Evolutionary conservation across 768 basidiomycete genomes (phyloP), one percentile per base, ranked within the genome.

Genomic region (Suillus lakei): DNA sequence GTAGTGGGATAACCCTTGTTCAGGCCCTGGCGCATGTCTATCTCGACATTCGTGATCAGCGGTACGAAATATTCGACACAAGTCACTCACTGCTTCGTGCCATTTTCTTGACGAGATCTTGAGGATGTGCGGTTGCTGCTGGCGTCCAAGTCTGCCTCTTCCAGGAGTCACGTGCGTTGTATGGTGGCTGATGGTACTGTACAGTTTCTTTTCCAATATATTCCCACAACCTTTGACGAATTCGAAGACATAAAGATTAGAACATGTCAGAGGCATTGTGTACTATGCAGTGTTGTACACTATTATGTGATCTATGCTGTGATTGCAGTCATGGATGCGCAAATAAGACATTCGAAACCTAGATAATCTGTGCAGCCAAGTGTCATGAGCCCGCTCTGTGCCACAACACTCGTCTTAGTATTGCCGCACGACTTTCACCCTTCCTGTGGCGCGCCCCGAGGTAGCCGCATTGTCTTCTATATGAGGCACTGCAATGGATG

Each of bases 1-100:
- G 95, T 96, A 36, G 96, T 96, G 69, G 92, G 90, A 82, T 90
- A 90, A 74, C 96, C 96, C 72, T 90, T 88, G 86, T 95, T 96
- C 72, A 83, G 82, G 74, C 96, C 96, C 79, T 82, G 82, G 76
- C 93, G 91, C 75, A 94, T 79, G 82, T 96, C 96, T 98, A 66
- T 34, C 30, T 60, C 8, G 16, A 36, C 44, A 69, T 64, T 59
- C 62, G 63, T 61, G 65, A 71, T 70, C n/a, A 67, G 61, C 26
- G 5, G 43, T 32, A 16, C 12, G 21, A 51, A 30, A 32, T 2
- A 32, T 18, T 32, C 60, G 9, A 23, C 21, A 13, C 26, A 46
- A 28, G 41, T 28, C 51, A 84, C 91, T 82, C 81, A 92, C 92
- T 89, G 79, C 83, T 86, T 76, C 92, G 90, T 77, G 83, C 84